Conservation (phyloP, 2,329 filamentous ascomycete species). For the Decorospora gaudefroyi region DNA sequence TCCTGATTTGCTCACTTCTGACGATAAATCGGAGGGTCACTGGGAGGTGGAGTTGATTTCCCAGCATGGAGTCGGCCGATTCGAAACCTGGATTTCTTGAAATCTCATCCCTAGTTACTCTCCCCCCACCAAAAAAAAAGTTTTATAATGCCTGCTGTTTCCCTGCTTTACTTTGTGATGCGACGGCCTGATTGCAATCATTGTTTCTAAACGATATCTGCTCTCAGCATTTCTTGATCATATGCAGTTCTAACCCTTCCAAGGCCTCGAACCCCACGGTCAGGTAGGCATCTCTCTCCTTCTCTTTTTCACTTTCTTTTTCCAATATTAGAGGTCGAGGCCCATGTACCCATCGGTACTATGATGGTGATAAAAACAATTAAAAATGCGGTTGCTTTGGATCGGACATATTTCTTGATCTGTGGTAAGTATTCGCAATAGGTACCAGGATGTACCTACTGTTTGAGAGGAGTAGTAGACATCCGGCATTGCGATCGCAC, state of each 20-base stretch:
- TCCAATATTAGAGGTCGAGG: background rate
- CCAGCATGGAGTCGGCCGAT: background rate
- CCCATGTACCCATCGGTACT: conserved; percentile 14
- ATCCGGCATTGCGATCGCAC: no score
- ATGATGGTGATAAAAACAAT: conserved; percentile 27
- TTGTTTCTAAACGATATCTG: no score
- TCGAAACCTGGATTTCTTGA: background rate
- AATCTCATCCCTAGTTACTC: background rate
- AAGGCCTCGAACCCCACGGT: no score
- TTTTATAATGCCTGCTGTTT: background rate
- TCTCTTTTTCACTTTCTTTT: background rate
- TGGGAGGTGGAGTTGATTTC: background rate
- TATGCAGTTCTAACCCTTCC: no score
- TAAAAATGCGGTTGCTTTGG: conserved; percentile 25
- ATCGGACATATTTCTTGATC: conserved; percentile 13
- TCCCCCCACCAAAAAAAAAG: background rate
- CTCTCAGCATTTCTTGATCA: no score
- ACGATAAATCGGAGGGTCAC: background rate
- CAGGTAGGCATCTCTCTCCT: no score
- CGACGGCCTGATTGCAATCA: background rate
- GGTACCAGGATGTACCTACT: no score
- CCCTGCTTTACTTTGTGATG: background rate
- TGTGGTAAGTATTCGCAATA: background rate
- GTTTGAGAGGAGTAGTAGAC: no score
- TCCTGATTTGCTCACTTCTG: background rate